These are phyloP conservation scores for Hypoxylon sp. DNA, from an alignment of 2,329 filamentous ascomycete species.

Conservation along the genomic window DNA sequence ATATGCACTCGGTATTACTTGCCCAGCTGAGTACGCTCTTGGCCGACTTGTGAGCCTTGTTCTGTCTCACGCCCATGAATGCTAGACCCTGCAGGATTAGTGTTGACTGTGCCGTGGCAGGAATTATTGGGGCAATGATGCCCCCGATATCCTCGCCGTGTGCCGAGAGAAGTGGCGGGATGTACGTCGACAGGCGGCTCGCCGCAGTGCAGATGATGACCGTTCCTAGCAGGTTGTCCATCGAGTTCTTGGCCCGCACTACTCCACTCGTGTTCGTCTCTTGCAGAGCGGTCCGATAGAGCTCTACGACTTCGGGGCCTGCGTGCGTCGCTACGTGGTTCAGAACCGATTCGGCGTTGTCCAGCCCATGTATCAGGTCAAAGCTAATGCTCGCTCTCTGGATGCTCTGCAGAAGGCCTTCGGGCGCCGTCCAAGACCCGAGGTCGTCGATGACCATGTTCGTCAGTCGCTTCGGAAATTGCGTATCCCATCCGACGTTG, in stretches of 20 bases:
- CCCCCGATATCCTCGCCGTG: slow-evolving; percentile 70
- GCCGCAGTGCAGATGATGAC: slow-evolving; percentile 79
- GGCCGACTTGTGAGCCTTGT: slow-evolving; percentile 77
- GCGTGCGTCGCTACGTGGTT: slow-evolving; percentile 77
- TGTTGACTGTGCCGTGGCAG: slow-evolving; percentile 71
- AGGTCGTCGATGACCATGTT: slow-evolving; percentile 79
- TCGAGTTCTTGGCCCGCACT: slow-evolving; percentile 78
- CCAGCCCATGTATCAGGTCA: slow-evolving; percentile 81
- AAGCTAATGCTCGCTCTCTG: slow-evolving; percentile 78
- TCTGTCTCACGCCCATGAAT: slow-evolving; percentile 81
- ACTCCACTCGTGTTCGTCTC: slow-evolving; percentile 79
- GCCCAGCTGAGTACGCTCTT: slow-evolving; percentile 83
- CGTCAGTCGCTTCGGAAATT: slow-evolving; percentile 62
- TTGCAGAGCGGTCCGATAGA: slow-evolving; percentile 78
- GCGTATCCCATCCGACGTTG: slow-evolving; percentile 86
- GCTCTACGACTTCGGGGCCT: slow-evolving; percentile 78
- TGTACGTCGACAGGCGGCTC: slow-evolving; percentile 71
- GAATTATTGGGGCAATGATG: slow-evolving; percentile 81
- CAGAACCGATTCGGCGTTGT: slow-evolving; percentile 77
- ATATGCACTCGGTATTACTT: slow-evolving; percentile 49
- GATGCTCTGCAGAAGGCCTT: slow-evolving; percentile 77
- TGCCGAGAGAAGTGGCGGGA: slow-evolving; percentile 71
- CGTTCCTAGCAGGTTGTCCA: slow-evolving; percentile 76
- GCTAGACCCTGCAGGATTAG: slow-evolving; percentile 79
- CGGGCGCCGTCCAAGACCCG: slow-evolving; percentile 75